Base-by-base conservation (phyloP, 2,329 filamentous ascomycete species). In the Aphanocladium album region DNA sequence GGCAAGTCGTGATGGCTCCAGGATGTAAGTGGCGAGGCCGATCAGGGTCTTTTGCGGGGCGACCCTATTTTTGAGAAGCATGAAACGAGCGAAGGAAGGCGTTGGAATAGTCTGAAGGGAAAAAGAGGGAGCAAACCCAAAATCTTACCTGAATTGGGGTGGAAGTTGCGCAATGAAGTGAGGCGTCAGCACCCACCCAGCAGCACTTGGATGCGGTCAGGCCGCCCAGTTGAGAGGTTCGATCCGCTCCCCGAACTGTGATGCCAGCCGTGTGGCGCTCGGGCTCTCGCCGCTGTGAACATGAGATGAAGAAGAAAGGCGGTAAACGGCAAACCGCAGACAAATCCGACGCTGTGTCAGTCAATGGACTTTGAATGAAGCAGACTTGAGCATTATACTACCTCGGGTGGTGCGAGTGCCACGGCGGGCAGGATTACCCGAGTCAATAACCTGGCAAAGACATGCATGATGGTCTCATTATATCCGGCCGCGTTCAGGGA, bases 1-100 rank as follows among this genome's bases (percentile, higher is more conserved):
- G 55, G 5, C 45, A 51, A n/a, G 46, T 43, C 14, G 46, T 58
- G 46, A 58, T 51, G 37, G 17, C 14, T 30, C 23, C 19, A 58
- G 46, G 46, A 5, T 52, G 25, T 27, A 41, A 33, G 47, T 59
- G 57, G 57, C 39, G 47, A 45, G 27, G 57, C 5, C 39, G 35
- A 59, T 59, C 57, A 59, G 57, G 57, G 57, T 59, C 57, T 43
- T 45, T 43, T 52, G 47, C 47, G 37, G 47, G 47, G 47, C 47
- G 37, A n/a, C 33, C 37, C 46, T 39, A 30, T 52, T 45, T 52
- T 41, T 2, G 17, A 37, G 16, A 12, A 35, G 19, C 23, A 4
- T 57, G 55, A 47, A 46, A 47, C 43, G 30, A 45, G 19, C 45
- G 27, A 35, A 33, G 49, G 41, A 35, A 47, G 45, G 11, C 19